A percentile compares a stretch with the other conserved stretches of the same genome.
These are phyloP conservation scores for Phytophthora citricola DNA, from an alignment of 352 stramenopile genomes.

Conservation along the genomic window DNA sequence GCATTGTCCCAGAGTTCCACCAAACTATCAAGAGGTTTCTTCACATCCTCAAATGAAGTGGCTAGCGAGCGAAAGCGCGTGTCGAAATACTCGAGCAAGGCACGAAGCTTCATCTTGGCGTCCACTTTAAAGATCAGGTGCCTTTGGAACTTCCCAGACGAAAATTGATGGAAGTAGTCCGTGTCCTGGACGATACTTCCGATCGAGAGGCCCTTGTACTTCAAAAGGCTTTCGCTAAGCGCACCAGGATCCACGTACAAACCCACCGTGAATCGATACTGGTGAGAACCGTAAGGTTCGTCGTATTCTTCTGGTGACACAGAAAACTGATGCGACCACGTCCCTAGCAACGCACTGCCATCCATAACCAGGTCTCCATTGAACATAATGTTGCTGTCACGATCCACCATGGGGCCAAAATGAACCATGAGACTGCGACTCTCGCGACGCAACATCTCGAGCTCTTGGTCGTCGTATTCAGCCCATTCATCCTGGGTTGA, in stretches of 20 bases:
- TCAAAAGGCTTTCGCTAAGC: conserved; percentile 69
- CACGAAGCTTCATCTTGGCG: conserved; percentile 46
- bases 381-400: conserved; percentile 69
- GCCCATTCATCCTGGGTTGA: conserved; percentile 70
- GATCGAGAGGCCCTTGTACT: conserved; percentile 84
- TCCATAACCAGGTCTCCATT: conserved; percentile 62
- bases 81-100: conserved; percentile 66
- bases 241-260: conserved; percentile 74
- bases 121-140: conserved; percentile 77
- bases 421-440: conserved; percentile 66
- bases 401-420: conserved; percentile 75
- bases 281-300: conserved; percentile 39
- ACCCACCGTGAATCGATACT: conserved; percentile 60
- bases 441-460: conserved; percentile 67
- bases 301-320: conserved; percentile 44
- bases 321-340: conserved; percentile 70
- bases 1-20: conserved; percentile 43
- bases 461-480: conserved; percentile 68
- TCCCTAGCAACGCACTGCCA: conserved; percentile 66
- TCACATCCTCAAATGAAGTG: conserved; percentile 32
- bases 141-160: conserved; percentile 66
- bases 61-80: conserved; percentile 39
- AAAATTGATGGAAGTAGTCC: conserved; percentile 78
- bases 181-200: conserved; percentile 81
- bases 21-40: conserved; percentile 35